Evolutionary conservation across 805 yeast species (phyloP), one percentile per base, ranked within the genome.

Genomic region (Wickerhamiella sergipiensis): DNA sequence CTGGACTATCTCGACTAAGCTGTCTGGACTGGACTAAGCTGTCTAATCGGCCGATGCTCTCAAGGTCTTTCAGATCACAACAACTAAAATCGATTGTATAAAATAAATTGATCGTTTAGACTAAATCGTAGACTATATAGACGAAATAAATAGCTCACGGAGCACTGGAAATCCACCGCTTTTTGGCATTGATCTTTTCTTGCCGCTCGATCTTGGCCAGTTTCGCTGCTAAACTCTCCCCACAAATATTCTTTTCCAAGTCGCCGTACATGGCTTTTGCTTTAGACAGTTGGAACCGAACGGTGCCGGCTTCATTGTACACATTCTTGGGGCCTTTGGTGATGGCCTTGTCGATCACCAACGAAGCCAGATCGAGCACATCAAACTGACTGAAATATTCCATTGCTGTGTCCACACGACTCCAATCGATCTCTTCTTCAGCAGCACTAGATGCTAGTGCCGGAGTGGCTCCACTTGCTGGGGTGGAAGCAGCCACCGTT

Each of bases 301-400:
- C 61, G 15, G 55, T 46, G 10, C 63, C 63, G 15, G 63, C 62
- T 51, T 59, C 60, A 43, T 60, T 60, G 51, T 54, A 60, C 9
- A 59, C 56, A 50, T 60, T 57, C 47, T 60, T 58, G 33, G 63
- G 53, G 26, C 63, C 63, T 50, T 52, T 52, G 22, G 33, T 45
- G 23, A 50, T 53, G 15, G 62, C 57, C 44, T 55, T 54, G 21
- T 46, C 43, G 6, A 57, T 57, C 3, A 60, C 50, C 29, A 48
- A 49, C 9, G 49, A 44, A 13, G 61, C 61, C 47, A 60, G 50
- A 33, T 54, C 61, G 19, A 60, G 47, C 17, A 60, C 53, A 48
- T 60, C 63, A 31, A 60, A 53, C 26, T 50, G 36, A 18, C 17
- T 47, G 24, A 60, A 53, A 39, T 45, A 51, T 24, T 50, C 52